These are phyloP conservation scores for Candida vartiovaarae DNA, from an alignment of 805 yeast species.

Conservation along the genomic window DNA sequence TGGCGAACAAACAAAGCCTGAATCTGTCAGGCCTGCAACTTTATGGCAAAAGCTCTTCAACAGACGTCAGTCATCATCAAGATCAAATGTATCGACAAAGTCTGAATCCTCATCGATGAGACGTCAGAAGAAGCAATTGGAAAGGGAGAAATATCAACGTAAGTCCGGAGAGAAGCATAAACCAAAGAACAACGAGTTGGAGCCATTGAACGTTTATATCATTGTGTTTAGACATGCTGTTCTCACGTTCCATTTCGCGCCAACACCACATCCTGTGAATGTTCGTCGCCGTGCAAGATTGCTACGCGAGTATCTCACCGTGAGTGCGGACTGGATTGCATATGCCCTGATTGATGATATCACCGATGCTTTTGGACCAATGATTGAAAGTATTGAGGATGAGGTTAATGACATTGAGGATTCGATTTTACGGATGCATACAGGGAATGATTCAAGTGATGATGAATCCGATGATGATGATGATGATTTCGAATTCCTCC, in stretches of 20 bases:
- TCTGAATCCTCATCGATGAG: conserved; percentile 22
- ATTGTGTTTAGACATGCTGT: conserved; percentile 90
- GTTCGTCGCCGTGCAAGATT: conserved; percentile 90
- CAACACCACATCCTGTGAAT: conserved; percentile 94
- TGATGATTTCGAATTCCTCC: conserved; percentile 27
- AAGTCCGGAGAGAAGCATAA: conserved; percentile 39
- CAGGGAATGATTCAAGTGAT: conserved; percentile 36
- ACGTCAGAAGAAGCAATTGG: conserved; percentile 26
- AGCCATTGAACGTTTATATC: conserved; percentile 88
- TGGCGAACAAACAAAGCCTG: neutral
- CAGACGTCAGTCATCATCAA: conserved; percentile 10
- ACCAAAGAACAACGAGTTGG: conserved; percentile 50
- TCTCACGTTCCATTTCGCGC: conserved; percentile 86
- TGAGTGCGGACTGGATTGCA: conserved; percentile 94
- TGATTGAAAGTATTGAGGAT: conserved; percentile 88
- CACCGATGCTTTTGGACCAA: conserved; percentile 95
- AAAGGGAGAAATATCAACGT: conserved; percentile 32
- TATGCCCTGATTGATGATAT: conserved; percentile 95
- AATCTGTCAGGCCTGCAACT: conserved; percentile 5
- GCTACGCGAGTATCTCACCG: conserved; percentile 79
- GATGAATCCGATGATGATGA: conserved; percentile 18
- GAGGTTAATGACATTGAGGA: conserved; percentile 96
- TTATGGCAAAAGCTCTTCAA: conserved; percentile 7
- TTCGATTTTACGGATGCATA: conserved; percentile 80
- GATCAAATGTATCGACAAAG: conserved; percentile 6